Evolutionary conservation across 2,329 filamentous ascomycete genomes (phyloP).

Genomic region (Colletotrichum viniferum): DNA sequence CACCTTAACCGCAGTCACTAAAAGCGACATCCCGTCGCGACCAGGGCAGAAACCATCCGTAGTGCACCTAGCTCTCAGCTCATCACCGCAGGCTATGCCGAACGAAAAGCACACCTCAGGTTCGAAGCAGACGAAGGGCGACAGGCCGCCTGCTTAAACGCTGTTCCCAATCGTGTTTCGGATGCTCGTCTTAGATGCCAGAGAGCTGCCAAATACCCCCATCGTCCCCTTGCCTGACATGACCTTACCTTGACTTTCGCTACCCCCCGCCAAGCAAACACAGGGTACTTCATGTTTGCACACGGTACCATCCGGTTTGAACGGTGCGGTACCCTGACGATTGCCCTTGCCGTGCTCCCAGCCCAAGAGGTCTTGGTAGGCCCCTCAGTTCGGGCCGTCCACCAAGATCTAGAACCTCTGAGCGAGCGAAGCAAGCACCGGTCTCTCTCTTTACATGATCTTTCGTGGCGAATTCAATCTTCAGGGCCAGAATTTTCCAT

Average conservation of each 20-base stretch:
- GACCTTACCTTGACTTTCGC: background rate
- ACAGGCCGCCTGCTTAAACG: slow-evolving; percentile 1
- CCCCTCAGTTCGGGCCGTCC: slow-evolving; percentile 11
- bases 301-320: background rate
- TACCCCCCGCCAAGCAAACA: background rate
- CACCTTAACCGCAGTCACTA: background rate
- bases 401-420: slow-evolving; percentile 17
- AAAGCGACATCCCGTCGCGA: background rate
- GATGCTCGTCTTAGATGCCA: background rate
- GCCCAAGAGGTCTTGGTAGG: background rate
- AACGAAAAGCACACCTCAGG: background rate
- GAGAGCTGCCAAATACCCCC: background rate
- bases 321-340: background rate
- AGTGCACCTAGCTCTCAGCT: background rate
- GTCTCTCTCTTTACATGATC: slow-evolving; percentile 2
- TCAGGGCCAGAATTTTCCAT: background rate
- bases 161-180: slow-evolving; percentile 15
- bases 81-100: background rate
- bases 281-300: background rate
- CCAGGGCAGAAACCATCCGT: background rate
- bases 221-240: background rate
- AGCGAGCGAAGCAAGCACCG: background rate
- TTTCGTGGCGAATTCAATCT: slow-evolving; percentile 2
- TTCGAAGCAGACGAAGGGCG: background rate
- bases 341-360: background rate